Evolutionary conservation across 805 yeast species (phyloP).

Genomic region (Cyberlindnera veronae): DNA sequence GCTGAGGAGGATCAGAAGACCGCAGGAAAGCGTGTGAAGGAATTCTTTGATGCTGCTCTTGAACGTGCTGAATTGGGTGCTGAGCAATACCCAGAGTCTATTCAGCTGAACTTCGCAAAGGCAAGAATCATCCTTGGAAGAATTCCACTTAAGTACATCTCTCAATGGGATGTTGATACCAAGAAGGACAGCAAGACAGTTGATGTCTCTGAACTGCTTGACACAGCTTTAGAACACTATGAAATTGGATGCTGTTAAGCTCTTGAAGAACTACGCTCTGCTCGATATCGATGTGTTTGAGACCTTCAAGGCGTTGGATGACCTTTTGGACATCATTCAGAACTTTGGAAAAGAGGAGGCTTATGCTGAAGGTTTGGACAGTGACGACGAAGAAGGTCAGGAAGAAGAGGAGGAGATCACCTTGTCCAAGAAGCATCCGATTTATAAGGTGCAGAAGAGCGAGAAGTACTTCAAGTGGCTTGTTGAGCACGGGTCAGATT

Average conservation of each 20-base stretch:
- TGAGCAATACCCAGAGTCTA: slow-evolving; percentile 42
- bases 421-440: slow-evolving; percentile 54
- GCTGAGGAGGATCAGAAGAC: slow-evolving; percentile 32
- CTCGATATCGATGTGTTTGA: slow-evolving; percentile 44
- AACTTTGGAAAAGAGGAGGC: slow-evolving; percentile 55
- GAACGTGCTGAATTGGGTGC: slow-evolving; percentile 66
- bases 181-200: slow-evolving; percentile 32
- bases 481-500: slow-evolving; percentile 24
- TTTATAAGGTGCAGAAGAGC: slow-evolving; percentile 37
- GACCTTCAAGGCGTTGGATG: slow-evolving; percentile 58
- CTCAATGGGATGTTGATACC: slow-evolving; percentile 45
- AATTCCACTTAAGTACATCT: slow-evolving; percentile 55
- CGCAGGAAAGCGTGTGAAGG: slow-evolving; percentile 45
- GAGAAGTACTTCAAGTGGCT: slow-evolving; percentile 52
- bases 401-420: slow-evolving; percentile 34
- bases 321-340: slow-evolving; percentile 61
- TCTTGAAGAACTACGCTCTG: slow-evolving; percentile 28
- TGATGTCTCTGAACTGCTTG: slow-evolving; percentile 34
- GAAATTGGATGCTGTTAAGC: slow-evolving; percentile 31
- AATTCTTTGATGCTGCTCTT: slow-evolving; percentile 65
- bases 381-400: slow-evolving; percentile 50
- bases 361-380: slow-evolving; percentile 56
- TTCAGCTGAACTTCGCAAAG: slow-evolving; percentile 48
- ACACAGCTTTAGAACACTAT: slow-evolving; percentile 45
- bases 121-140: slow-evolving; percentile 53